A percentile compares a stretch with the other conserved stretches of the same genome.
Conservation (phyloP, 768 basidiomycete genomes). For the Vararia minispora region DNA sequence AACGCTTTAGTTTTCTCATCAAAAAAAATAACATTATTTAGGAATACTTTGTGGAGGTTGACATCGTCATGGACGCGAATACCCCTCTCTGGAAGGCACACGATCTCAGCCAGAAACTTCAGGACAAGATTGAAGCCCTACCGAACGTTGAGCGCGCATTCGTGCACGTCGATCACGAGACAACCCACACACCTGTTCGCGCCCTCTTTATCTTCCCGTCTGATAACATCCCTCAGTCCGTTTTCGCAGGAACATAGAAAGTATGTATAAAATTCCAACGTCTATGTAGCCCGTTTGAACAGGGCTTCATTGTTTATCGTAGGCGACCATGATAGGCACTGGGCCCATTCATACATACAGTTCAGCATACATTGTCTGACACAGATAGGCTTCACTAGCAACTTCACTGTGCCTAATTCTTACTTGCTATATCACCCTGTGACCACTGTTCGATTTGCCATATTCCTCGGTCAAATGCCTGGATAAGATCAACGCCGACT, state of each 20-base stretch:
- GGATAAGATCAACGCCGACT: constrained; percentile 1
- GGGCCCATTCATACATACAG: not conserved
- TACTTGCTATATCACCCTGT: too few species aligned
- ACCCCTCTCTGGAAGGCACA: constrained; percentile 88
- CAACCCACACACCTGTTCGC: constrained; percentile 60
- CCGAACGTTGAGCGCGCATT: constrained; percentile 90
- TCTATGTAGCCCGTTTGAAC: not conserved
- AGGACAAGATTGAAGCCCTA: constrained; percentile 81
- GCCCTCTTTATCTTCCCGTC: not conserved
- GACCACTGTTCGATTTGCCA: constrained; percentile 21
- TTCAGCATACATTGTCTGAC: not conserved
- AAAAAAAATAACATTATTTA: constrained; percentile 20
- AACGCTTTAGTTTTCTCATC: too few species aligned
- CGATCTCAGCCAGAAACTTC: constrained; percentile 72
- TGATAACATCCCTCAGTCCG: not conserved
- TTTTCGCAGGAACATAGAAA: constrained; percentile 34
- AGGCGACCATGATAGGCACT: not conserved
- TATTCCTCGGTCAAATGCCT: constrained; percentile 29
- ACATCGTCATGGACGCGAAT: constrained; percentile 83
- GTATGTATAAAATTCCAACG: constrained; percentile 10
- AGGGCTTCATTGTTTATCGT: not conserved
- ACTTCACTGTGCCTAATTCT: too few species aligned
- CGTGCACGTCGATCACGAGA: constrained; percentile 92
- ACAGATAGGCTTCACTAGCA: too few species aligned
- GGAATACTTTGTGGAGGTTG: constrained; percentile 92